phyloP scores from a whole-genome alignment of 2,329 filamentous ascomycete species.

The Aspergillus candidus region DNA sequence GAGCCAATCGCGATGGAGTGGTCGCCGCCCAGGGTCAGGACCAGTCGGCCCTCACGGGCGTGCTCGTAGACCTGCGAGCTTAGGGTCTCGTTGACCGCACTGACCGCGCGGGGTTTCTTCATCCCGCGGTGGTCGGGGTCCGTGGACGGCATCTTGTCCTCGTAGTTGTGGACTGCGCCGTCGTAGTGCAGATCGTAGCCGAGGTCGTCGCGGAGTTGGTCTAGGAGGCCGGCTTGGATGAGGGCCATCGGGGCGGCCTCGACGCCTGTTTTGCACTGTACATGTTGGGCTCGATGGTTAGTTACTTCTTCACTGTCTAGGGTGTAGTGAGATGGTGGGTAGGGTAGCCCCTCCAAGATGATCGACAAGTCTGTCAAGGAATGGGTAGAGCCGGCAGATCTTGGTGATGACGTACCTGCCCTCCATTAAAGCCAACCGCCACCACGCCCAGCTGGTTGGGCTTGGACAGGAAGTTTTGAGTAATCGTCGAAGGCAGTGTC shows the following conservation, averaged over 20 bases:
- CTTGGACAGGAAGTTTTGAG: conserved; percentile 71
- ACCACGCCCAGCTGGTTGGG: conserved; percentile 81
- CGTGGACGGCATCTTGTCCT: conserved; percentile 59
- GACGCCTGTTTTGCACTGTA: conserved; percentile 79
- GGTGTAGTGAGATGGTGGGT: not conserved
- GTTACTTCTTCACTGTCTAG: not conserved
- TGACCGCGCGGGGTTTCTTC: conserved; percentile 87
- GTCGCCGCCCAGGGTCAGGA: conserved; percentile 90
- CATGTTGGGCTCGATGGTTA: conserved; percentile 1
- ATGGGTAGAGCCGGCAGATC: not conserved
- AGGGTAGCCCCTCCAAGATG: conserved; percentile 2
- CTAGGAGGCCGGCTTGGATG: conserved; percentile 79
- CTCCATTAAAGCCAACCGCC: conserved; percentile 92
- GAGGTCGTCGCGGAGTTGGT: conserved; percentile 75
- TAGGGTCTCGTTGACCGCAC: conserved; percentile 74
- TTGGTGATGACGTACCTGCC: conserved; percentile 62
- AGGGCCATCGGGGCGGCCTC: conserved; percentile 85
- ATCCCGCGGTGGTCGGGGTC: conserved; percentile 84
- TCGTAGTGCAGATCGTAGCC: conserved; percentile 86
- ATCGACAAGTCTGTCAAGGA: conserved; percentile 10
- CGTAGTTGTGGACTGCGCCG: conserved; percentile 72
- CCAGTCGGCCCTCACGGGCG: conserved; percentile 73
- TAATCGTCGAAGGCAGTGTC: conserved; percentile 53
- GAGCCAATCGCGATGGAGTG: conserved; percentile 96
- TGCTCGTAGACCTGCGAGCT: conserved; percentile 82